Base-by-base conservation (phyloP, 1,139 yeast genomes). In the Nakaseomyces bracarensis region DNA sequence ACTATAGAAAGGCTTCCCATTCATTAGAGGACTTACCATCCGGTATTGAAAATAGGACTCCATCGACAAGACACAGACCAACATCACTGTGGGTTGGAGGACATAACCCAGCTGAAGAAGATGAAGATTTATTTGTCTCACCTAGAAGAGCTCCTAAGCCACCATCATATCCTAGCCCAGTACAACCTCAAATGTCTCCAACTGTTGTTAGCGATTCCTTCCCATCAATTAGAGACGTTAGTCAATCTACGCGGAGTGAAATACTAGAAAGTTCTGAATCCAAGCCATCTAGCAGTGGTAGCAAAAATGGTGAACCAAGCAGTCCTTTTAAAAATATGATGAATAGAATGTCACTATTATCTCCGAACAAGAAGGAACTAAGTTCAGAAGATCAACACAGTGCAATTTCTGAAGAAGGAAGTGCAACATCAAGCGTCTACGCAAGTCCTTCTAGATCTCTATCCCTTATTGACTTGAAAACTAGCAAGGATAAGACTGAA, bases 141-240 rank as follows among this genome's bases (percentile, higher is more conserved):
- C 85, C 84, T 19, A 67, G 84, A 58, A 75, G 67, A 52, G 81
- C 83, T 0, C 84, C 84, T 1, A 69, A 68, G 42, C 80, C 81
- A 5, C 81, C 81, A 2, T 56, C 67, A 4, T 67, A 66, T 38
- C 69, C 72, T 36, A 70, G 72, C 37, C 77, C 78, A 2, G 69
- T 69, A 0, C 64, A 53, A 46, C 63, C 64, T 15, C 60, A 58
- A 5, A 53, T 48, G 42, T 60, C 65, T 1, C 65, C 65, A 4
- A 18, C 36, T 7, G 25, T 33, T 20, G 25, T 15, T 13, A 33
- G 11, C 11, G 36, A 33, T 4, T 7, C 16, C 11, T 21, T 20
- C n/a, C 25, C 15, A 8, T 20, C 36, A 3, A 21, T 33, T 13
- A 33, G 36, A 33, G 36, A 33, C 13, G 36, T 33, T 4, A 33